Base-by-base conservation (phyloP, 331 rosid genomes). In the Quercus phellos region DNA sequence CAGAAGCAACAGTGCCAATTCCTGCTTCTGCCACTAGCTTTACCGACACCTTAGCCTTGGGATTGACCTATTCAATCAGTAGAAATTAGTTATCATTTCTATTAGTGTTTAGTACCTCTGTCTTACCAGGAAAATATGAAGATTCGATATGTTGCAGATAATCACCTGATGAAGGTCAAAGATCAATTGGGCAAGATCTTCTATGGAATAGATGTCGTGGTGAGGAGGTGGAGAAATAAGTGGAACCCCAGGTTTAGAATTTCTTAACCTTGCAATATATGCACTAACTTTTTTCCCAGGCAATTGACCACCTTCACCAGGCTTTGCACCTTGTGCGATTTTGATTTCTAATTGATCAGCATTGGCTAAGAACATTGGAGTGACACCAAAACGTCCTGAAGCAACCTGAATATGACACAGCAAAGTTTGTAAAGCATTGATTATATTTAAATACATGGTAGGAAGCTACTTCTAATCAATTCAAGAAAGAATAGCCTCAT, bases 211-310 rank as follows among this genome's bases (percentile, higher is more conserved):
- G 77, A 95, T 95, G 84, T 95, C 99, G 69, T 95, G 99, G 80
- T 95, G 99, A 75, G 99, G 99, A 61, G 99, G 99, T 73, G 99
- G 99, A 88, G 99, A 95, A 80, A 95, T 95, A 79, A 95, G 99
- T 6, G 99, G 99, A 61, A 95, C 98, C 78, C 99, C 99, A 58
- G 99, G 99, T 84, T 95, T 95, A 26, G 99, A 95, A 80, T 93
- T 95, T 83, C 99, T 95, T 91, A 95, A 85, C 87, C 98, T 90
- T 29, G 99, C 99, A 51, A 95, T 95, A 77, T 95, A 95, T 84
- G 96, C 96, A 87, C 99, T 94, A 77, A 94, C 99, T 94, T 94
- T 94, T 88, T 92, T 94, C 46, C 99, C 99, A 77, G 99, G 99
- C 84, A 92, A 84, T 73, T 94, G 99, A 51, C 99, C 99, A 71